Evolutionary conservation across 1,284 basidiomycete genomes (phyloP).

Genomic region (Prillingera fragicola): DNA sequence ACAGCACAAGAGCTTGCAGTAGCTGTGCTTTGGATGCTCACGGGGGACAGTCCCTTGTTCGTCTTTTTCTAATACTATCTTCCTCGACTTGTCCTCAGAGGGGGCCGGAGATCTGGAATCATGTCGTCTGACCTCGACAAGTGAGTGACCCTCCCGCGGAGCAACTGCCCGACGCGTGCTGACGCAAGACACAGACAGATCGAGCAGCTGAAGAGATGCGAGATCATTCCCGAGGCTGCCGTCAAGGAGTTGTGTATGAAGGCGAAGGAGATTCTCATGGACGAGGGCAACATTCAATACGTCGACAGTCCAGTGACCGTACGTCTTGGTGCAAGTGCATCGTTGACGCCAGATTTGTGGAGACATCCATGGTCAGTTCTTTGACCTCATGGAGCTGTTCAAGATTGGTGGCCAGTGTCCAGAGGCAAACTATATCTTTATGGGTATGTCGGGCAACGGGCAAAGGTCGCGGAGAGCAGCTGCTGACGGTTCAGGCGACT

Average conservation of each 20-base stretch:
- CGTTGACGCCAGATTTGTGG: conserved; percentile 73
- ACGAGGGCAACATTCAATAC: conserved; percentile 94
- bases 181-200: conserved; percentile 56
- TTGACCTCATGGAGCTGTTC: conserved; percentile 95
- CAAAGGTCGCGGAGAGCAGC: no score
- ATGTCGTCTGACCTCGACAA: conserved; percentile 43
- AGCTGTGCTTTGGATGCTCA: no score
- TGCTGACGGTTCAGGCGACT: conserved; percentile 60
- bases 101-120: conserved; percentile 12
- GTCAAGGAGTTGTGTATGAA: conserved; percentile 91
- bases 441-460: conserved; percentile 59
- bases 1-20: no score
- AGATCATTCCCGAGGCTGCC: conserved; percentile 85
- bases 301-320: conserved; percentile 96
- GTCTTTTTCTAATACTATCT: background rate
- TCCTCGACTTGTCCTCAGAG: no score
- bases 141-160: conserved; percentile 14
- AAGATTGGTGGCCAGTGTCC: conserved; percentile 92
- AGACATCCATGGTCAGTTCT: conserved; percentile 98
- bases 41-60: no score
- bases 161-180: background rate
- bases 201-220: conserved; percentile 80
- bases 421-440: conserved; percentile 95
- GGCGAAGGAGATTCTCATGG: conserved; percentile 91
- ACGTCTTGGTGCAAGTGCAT: conserved; percentile 34